These are phyloP conservation scores for Metschnikowia picachoensis DNA, from an alignment of 805 yeast genomes.

Conservation along the genomic window DNA sequence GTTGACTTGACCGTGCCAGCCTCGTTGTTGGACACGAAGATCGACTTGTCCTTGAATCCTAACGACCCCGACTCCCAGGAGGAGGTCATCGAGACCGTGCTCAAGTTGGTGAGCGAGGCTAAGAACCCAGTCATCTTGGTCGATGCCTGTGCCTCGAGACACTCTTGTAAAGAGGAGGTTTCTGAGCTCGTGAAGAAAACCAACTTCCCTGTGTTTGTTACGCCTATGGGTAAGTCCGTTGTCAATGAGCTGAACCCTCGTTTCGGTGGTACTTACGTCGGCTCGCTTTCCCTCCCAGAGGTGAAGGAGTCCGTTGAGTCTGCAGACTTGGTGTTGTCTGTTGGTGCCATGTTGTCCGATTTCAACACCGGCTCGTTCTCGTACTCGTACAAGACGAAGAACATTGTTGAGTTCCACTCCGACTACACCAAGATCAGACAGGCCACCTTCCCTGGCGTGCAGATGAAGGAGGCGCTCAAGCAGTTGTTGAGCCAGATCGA, in stretches of 20 bases:
- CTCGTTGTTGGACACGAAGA: slow-evolving; percentile 54
- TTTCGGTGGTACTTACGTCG: slow-evolving; percentile 83
- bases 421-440: slow-evolving; percentile 66
- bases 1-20: slow-evolving; percentile 63
- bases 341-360: slow-evolving; percentile 82
- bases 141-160: slow-evolving; percentile 86
- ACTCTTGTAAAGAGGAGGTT: slow-evolving; percentile 63
- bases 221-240: slow-evolving; percentile 88
- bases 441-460: slow-evolving; percentile 69
- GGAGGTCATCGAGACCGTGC: slow-evolving; percentile 53
- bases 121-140: slow-evolving; percentile 71
- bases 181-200: slow-evolving; percentile 58
- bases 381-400: slow-evolving; percentile 68
- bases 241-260: slow-evolving; percentile 56
- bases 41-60: slow-evolving; percentile 54
- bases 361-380: slow-evolving; percentile 89
- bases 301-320: slow-evolving; percentile 69
- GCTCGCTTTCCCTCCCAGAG: slow-evolving; percentile 70
- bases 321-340: slow-evolving; percentile 70
- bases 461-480: slow-evolving; percentile 51
- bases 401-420: slow-evolving; percentile 76
- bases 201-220: slow-evolving; percentile 76
- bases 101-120: slow-evolving; percentile 52
- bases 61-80: slow-evolving; percentile 60
- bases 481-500: slow-evolving; percentile 33